These are phyloP conservation scores for Mucor mucedo DNA, from an alignment of 371 early-diverging fungal genomes.

Conservation along the genomic window DNA sequence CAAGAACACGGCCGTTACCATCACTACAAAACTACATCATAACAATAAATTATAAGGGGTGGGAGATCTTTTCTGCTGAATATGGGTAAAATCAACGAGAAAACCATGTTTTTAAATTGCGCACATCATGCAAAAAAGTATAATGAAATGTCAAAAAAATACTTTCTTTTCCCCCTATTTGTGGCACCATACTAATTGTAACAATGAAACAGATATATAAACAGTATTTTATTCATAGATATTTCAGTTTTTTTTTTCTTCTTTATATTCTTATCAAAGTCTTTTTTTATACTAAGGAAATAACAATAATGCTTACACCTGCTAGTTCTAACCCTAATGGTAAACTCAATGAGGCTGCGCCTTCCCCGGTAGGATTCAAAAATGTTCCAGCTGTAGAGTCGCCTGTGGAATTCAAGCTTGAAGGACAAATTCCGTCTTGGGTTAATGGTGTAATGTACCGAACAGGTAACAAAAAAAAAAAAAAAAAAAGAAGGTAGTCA, in stretches of 20 bases:
- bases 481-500: no score
- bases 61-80: not conserved
- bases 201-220: not conserved
- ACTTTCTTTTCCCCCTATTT: not conserved
- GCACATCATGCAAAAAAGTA: slow-evolving; percentile 1
- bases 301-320: slow-evolving; percentile 37
- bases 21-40: not conserved
- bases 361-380: slow-evolving; percentile 53
- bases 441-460: slow-evolving; percentile 64
- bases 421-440: slow-evolving; percentile 63
- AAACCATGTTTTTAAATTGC: no score
- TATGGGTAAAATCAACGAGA: no score
- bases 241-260: not conserved
- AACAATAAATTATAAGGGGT: not conserved
- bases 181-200: not conserved
- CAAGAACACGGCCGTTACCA: not conserved
- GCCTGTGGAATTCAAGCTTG: slow-evolving; percentile 42
- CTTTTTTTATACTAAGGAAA: not conserved
- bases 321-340: slow-evolving; percentile 37
- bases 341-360: slow-evolving; percentile 32
- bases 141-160: slow-evolving; percentile 9
- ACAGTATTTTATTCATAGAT: not conserved
- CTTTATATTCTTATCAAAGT: not conserved
- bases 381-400: slow-evolving; percentile 57
- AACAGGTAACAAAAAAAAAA: slow-evolving; percentile 39